Conservation (phyloP, 2,329 filamentous ascomycete genomes). For the Hypoxylon sp. region DNA sequence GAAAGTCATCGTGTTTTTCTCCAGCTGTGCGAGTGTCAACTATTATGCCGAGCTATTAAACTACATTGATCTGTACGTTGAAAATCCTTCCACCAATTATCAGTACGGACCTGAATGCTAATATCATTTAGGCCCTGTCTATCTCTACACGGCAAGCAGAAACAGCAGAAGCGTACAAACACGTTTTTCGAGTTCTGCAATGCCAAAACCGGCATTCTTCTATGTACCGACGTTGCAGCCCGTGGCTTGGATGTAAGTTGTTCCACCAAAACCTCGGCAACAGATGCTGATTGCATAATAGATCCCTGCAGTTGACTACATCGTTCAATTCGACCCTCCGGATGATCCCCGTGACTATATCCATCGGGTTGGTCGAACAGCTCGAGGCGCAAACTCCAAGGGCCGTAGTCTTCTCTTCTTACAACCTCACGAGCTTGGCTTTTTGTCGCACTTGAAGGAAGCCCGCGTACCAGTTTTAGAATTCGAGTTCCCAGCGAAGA, state of each 20-base stretch:
- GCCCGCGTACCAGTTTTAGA: conserved; percentile 94
- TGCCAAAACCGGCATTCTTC: conserved; percentile 82
- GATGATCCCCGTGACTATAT: conserved; percentile 93
- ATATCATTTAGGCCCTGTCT: conserved; percentile 54
- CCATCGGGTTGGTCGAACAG: conserved; percentile 95
- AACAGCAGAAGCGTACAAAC: conserved; percentile 98
- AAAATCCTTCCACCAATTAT: conserved; percentile 69
- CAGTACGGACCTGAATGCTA: conserved; percentile 4
- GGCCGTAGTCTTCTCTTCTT: conserved; percentile 93
- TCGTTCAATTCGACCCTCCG: conserved; percentile 94
- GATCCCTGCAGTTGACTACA: conserved; percentile 96
- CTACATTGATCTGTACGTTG: conserved; percentile 89
- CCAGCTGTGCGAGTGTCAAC: conserved; percentile 91
- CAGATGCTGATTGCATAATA: conserved; percentile 47
- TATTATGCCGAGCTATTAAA: conserved; percentile 96
- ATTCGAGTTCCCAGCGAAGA: conserved; percentile 93
- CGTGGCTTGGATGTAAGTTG: conserved; percentile 83
- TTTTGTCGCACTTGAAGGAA: conserved; percentile 90
- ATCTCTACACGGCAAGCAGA: conserved; percentile 90
- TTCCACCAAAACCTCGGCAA: neutral
- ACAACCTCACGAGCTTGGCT: conserved; percentile 90
- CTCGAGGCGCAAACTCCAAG: conserved; percentile 83
- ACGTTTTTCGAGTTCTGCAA: conserved; percentile 98
- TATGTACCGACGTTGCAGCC: conserved; percentile 97
- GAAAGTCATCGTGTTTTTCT: conserved; percentile 98